Evolutionary conservation across 2,329 filamentous ascomycete genomes (phyloP).

Genomic region (Claviceps fusiformis): DNA sequence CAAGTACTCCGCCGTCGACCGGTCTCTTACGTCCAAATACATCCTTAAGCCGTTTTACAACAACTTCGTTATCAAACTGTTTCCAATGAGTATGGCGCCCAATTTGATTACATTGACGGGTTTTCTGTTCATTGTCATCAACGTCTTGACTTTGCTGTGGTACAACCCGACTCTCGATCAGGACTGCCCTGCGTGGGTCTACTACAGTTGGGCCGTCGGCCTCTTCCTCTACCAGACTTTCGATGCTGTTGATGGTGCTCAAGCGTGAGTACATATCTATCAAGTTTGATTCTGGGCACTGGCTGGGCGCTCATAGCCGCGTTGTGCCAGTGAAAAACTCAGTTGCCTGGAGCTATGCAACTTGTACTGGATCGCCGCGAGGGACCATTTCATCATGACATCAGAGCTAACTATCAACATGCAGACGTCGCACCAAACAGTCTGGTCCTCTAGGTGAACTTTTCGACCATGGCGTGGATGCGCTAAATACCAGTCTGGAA

Average conservation of each 20-base stretch:
- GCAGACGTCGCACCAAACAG: constrained; percentile 71
- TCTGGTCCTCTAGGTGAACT: constrained; percentile 90
- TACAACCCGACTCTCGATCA: constrained; percentile 90
- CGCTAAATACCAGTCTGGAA: constrained; percentile 89
- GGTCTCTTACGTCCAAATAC: constrained; percentile 80
- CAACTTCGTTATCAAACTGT: constrained; percentile 83
- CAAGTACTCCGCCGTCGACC: constrained; percentile 89
- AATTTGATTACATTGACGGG: constrained; percentile 81
- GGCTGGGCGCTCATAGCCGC: background rate
- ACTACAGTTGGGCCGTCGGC: constrained; percentile 78
- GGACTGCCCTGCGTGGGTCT: constrained; percentile 91
- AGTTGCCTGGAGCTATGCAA: background rate
- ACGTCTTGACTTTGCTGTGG: constrained; percentile 85
- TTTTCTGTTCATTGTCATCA: constrained; percentile 78
- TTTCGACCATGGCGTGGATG: constrained; percentile 96
- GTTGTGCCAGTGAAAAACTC: background rate
- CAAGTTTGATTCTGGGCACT: background rate
- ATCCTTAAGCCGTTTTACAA: constrained; percentile 97
- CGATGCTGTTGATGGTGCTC: constrained; percentile 87
- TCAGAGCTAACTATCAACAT: background rate
- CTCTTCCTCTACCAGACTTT: constrained; percentile 97
- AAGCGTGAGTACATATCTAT: constrained; percentile 54
- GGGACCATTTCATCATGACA: background rate
- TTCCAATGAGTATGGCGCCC: constrained; percentile 89
- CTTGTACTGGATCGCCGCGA: background rate